Evolutionary conservation across 768 basidiomycete genomes (phyloP).

Genomic region (Suillus brevipes): DNA sequence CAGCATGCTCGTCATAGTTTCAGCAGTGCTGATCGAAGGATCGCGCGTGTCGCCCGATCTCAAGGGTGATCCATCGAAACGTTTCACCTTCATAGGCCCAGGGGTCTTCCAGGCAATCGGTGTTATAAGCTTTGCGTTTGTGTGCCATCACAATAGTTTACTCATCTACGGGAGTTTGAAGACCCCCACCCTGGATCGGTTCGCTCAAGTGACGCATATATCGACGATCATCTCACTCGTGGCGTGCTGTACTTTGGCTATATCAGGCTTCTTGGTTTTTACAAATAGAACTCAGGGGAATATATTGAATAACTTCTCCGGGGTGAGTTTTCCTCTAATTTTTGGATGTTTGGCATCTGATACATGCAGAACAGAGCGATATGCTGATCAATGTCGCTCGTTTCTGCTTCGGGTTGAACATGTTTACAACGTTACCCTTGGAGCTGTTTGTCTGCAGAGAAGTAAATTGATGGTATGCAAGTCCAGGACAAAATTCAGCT

Average conservation of each 20-base stretch:
- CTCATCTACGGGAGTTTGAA: constrained; percentile 92
- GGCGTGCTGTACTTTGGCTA: constrained; percentile 80
- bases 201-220: constrained; percentile 88
- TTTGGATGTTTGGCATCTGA: not conserved
- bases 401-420: constrained; percentile 92
- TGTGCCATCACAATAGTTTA: constrained; percentile 97
- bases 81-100: constrained; percentile 73
- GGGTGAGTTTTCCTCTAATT: constrained; percentile 41
- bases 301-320: constrained; percentile 91
- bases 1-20: constrained; percentile 93
- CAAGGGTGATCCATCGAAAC: constrained; percentile 73
- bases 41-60: constrained; percentile 70
- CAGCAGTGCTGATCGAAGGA: constrained; percentile 80
- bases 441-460: constrained; percentile 98
- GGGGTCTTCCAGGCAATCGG: constrained; percentile 95
- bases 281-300: constrained; percentile 95
- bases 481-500: not conserved
- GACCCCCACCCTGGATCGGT: constrained; percentile 93
- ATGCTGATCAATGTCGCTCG: constrained; percentile 94
- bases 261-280: constrained; percentile 85
- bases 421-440: constrained; percentile 96
- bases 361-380: constrained; percentile 50
- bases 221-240: constrained; percentile 84
- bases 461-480: constrained; percentile 39
- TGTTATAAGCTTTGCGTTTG: constrained; percentile 95